Conservation (phyloP, 495 filamentous ascomycete species). For the Penicillium goetzii region DNA sequence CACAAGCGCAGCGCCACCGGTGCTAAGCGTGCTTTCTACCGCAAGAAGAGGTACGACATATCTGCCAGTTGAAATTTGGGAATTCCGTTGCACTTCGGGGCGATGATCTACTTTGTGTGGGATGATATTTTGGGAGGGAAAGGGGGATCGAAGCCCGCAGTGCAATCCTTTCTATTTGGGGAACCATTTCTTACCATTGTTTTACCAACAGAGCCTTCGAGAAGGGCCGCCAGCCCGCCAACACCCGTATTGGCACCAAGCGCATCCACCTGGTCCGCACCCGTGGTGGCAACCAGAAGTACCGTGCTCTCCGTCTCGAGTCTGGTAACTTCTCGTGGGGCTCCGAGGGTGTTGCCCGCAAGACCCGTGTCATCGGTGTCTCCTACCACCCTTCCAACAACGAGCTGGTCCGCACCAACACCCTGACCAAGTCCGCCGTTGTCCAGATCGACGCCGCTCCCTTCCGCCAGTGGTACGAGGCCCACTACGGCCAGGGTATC, state of each 20-base stretch:
- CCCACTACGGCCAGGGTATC: slow-evolving; percentile 90
- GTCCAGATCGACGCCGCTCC: slow-evolving; percentile 98
- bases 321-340: slow-evolving; percentile 99
- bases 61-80: slow-evolving; percentile 21
- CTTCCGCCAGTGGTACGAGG: slow-evolving; percentile 99
- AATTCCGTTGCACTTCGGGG: slow-evolving; percentile 4
- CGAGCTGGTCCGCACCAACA: slow-evolving; percentile 99
- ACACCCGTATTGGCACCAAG: slow-evolving; percentile 98
- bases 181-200: slow-evolving; percentile 24
- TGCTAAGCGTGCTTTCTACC: slow-evolving; percentile 94
- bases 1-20: slow-evolving; percentile 98
- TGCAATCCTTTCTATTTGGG: background rate
- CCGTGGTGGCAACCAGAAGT: slow-evolving; percentile 98
- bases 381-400: slow-evolving; percentile 99
- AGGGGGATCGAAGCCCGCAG: background rate
- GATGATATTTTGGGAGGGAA: background rate
- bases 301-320: slow-evolving; percentile 98
- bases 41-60: slow-evolving; percentile 74
- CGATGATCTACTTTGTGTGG: background rate
- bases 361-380: slow-evolving; percentile 97
- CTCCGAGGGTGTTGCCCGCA: slow-evolving; percentile 94
- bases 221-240: slow-evolving; percentile 97
- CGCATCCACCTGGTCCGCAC: slow-evolving; percentile 98
- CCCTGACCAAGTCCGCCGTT: slow-evolving; percentile 96
- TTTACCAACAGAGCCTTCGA: slow-evolving; percentile 86